These are phyloP conservation scores for Citrullus mucosospermus DNA, from an alignment of 306 rosid genomes.

Conservation along the genomic window DNA sequence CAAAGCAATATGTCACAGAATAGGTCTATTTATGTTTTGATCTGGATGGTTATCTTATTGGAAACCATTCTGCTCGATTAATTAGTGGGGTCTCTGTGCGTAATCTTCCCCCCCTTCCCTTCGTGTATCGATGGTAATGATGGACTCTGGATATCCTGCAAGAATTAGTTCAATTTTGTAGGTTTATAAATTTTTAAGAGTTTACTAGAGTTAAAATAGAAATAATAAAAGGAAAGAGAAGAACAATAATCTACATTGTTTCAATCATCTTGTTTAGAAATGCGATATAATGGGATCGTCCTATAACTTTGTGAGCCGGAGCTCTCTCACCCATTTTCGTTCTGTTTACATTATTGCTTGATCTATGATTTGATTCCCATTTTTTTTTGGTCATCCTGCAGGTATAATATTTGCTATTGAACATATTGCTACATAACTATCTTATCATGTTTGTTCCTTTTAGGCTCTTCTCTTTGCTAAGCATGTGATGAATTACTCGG, in stretches of 20 bases:
- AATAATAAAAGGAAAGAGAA: neutral
- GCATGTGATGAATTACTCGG: conserved; percentile 34
- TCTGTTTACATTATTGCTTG: too few relatives aligned
- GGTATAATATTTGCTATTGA: neutral
- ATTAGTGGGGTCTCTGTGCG: neutral
- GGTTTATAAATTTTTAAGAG: neutral
- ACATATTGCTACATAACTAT: neutral
- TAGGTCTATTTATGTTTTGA: too few relatives aligned
- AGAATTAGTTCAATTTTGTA: neutral
- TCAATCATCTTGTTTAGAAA: neutral
- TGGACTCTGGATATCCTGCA: neutral
- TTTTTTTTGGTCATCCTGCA: neutral
- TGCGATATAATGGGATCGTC: neutral
- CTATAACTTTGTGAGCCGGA: neutral
- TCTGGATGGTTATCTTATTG: neutral
- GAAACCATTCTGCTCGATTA: neutral
- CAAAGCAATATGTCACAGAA: too few relatives aligned
- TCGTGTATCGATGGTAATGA: neutral
- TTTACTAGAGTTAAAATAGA: neutral
- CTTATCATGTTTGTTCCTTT: neutral
- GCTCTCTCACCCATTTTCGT: neutral
- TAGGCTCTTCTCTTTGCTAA: neutral
- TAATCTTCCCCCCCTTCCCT: neutral
- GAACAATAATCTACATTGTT: neutral
- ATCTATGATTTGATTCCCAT: neutral